Conservation (phyloP, 768 basidiomycete species). For the Fistulinella prunicolor region DNA sequence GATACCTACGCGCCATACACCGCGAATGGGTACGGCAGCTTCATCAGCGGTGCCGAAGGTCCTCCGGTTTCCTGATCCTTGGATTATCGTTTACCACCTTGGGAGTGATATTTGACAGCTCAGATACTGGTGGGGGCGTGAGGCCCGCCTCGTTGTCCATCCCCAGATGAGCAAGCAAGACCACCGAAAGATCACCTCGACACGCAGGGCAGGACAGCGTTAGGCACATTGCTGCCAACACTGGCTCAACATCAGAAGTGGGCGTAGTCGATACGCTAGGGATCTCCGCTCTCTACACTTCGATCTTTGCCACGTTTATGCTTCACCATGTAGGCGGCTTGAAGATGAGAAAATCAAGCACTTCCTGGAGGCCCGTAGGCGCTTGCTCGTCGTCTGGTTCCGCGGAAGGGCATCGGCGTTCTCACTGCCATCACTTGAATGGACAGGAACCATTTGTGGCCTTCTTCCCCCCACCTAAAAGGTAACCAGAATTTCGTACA, state of each 20-base stretch:
- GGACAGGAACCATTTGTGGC: conserved; percentile 56
- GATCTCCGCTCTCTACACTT: conserved; percentile 18
- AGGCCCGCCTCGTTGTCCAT: conserved; percentile 26
- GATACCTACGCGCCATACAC: conserved; percentile 58
- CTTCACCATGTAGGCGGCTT: conserved; percentile 37
- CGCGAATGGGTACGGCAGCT: conserved; percentile 70
- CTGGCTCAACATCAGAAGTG: conserved; percentile 51
- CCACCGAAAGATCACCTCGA: conserved; percentile 56
- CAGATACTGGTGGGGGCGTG: no score
- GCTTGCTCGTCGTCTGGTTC: conserved; percentile 74
- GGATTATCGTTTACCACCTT: conserved; percentile 43
- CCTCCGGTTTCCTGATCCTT: conserved; percentile 43
- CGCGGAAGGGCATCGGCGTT: conserved; percentile 61
- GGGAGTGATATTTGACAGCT: conserved; percentile 41
- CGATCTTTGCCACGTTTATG: conserved; percentile 32
- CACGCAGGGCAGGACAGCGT: conserved; percentile 52
- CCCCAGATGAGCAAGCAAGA: conserved; percentile 61
- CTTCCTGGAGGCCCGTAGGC: conserved; percentile 69
- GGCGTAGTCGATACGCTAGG: no score
- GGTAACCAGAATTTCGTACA: conserved; percentile 83
- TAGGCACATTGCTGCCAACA: conserved; percentile 54
- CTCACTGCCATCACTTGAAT: conserved; percentile 43
- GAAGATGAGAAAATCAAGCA: conserved; percentile 67
- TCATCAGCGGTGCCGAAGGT: conserved; percentile 44
- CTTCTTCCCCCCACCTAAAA: conserved; percentile 82